Evolutionary conservation across 2,329 filamentous ascomycete genomes (phyloP).

Genomic region (Byssothecium circinans): DNA sequence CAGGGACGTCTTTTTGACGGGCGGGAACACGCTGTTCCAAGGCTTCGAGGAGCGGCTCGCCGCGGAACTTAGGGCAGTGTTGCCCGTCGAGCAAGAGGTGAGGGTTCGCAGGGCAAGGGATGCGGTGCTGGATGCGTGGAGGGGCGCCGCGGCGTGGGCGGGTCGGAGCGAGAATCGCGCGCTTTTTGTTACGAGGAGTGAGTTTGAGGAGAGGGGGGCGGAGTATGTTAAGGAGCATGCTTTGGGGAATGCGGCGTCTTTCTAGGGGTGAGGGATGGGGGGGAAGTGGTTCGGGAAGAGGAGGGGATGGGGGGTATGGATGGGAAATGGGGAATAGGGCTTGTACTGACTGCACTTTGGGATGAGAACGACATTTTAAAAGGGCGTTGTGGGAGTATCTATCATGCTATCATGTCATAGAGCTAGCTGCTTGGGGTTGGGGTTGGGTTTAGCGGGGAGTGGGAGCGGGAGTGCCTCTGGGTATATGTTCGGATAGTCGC

Average conservation of each 20-base stretch:
- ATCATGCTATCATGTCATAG: too few species aligned
- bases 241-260: constrained; percentile 43
- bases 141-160: constrained; percentile 86
- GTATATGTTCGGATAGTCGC: too few species aligned
- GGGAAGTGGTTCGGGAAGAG: too few species aligned
- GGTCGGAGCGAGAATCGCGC: constrained; percentile 60
- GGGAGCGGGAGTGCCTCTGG: too few species aligned
- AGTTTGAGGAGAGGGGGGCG: constrained; percentile 87
- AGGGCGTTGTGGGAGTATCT: too few species aligned
- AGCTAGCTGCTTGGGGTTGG: too few species aligned
- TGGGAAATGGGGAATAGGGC: too few species aligned
- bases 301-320: too few species aligned
- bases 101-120: constrained; percentile 72
- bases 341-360: too few species aligned
- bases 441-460: too few species aligned
- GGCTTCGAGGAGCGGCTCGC: constrained; percentile 83
- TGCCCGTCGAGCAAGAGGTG: constrained; percentile 69
- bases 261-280: neutral
- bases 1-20: constrained; percentile 87
- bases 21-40: constrained; percentile 84
- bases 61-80: constrained; percentile 65
- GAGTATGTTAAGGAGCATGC: constrained; percentile 83
- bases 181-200: constrained; percentile 73
- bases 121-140: constrained; percentile 86
- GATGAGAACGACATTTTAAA: too few species aligned